phyloP scores from a whole-genome alignment of 352 stramenopile genomes.

The Phytophthora idaei region DNA sequence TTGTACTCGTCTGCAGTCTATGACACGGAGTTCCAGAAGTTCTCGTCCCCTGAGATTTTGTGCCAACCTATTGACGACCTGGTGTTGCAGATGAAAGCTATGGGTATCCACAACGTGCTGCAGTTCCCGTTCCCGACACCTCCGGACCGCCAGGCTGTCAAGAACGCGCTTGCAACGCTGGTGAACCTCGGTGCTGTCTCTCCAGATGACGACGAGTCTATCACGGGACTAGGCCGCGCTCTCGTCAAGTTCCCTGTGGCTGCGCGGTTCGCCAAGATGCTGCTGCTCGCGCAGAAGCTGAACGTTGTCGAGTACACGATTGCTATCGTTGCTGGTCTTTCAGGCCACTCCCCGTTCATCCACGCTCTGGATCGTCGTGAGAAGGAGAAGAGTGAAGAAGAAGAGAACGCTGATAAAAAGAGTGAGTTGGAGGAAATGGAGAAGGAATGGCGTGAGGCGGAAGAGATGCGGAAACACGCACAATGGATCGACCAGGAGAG shows the following conservation, averaged over 20 bases:
- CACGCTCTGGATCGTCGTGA: constrained; percentile 52
- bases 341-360: constrained; percentile 79
- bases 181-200: constrained; percentile 78
- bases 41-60: constrained; percentile 90
- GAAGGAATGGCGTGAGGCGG: constrained; percentile 74
- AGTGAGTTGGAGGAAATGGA: constrained; percentile 70
- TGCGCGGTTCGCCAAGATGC: constrained; percentile 90
- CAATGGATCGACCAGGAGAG: constrained; percentile 86
- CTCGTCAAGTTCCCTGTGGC: constrained; percentile 90
- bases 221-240: constrained; percentile 81
- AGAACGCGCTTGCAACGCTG: constrained; percentile 87
- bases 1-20: constrained; percentile 97
- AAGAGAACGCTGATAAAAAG: constrained; percentile 36
- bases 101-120: constrained; percentile 95
- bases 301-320: constrained; percentile 81
- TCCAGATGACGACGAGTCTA: constrained; percentile 53
- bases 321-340: constrained; percentile 77
- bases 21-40: constrained; percentile 93
- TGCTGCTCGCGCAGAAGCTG: constrained; percentile 81
- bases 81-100: constrained; percentile 97
- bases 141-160: constrained; percentile 88
- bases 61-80: constrained; percentile 95
- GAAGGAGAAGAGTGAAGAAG: constrained; percentile 46
- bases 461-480: constrained; percentile 69
- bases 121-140: constrained; percentile 97